Evolutionary conservation across 306 rosid genomes (phyloP), one percentile per base, ranked within the genome.

Genomic region (Cyamopsis tetragonoloba): DNA sequence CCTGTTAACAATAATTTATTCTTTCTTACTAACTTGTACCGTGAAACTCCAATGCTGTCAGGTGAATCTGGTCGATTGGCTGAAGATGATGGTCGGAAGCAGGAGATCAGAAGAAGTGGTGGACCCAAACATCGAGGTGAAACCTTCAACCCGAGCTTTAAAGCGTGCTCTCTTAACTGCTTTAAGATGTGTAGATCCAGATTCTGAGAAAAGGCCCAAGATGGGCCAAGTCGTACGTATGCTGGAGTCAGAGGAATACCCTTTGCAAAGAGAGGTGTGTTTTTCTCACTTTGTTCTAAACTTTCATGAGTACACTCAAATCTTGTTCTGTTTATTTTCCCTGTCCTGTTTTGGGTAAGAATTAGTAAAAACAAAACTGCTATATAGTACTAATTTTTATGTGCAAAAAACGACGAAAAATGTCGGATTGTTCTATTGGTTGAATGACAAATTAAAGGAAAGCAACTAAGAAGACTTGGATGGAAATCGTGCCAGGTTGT

Each of bases 221-320:
- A 91, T 91, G 96, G 63, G 93, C 74, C 97, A 91, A 77, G 96
- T 88, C 6, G 95, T 83, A 8, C 96, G 95, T 0, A 91, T 91
- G 96, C 87, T 91, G n/a, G 97, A 91, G 83, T 91, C 97, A 0
- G 91, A 86, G 61, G 96, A 88, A 70, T 91, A 88, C 74, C 96
- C 96, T 50, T 65, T 91, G 57, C 80, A 89, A 20, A 87, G 97
- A 78, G 97, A 91, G 97, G 97, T 88, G 54, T 22, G 79, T 47
- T 62, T 61, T 55, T 2, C 14, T 8, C 34, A 34, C 17, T 20
- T 46, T 37, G 13, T 44, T 68, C 8, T 41, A 13, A 54, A 47
- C 43, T n/a, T 1, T 26, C 53, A 31, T 65, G 46, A 34, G 59
- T 19, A 8, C 19, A 42, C 61, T 14, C 65, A 4, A 50, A 31